phyloP scores from a whole-genome alignment of 2,329 filamentous ascomycete genomes.

The Exutisphaerella laricina region DNA sequence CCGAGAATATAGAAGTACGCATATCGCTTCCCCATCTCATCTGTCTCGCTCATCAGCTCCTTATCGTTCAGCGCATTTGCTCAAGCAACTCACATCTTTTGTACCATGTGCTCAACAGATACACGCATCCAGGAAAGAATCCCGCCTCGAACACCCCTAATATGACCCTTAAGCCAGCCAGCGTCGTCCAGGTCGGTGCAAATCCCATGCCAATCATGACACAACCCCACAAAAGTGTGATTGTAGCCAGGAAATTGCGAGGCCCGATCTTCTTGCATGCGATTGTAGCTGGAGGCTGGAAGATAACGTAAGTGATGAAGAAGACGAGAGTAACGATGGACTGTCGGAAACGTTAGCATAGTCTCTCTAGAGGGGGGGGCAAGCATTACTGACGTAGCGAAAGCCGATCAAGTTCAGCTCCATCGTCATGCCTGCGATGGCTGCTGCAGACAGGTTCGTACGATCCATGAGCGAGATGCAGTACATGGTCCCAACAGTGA shows the following conservation, averaged over 20 bases:
- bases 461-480: slow-evolving; percentile 47
- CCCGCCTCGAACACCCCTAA: slow-evolving; percentile 60
- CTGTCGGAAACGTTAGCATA: no score
- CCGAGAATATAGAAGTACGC: slow-evolving; percentile 45
- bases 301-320: slow-evolving; percentile 65
- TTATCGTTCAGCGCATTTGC: no score
- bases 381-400: no score
- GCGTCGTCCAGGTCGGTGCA: slow-evolving; percentile 43
- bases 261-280: slow-evolving; percentile 58
- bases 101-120: slow-evolving; percentile 21
- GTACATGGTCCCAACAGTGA: slow-evolving; percentile 36
- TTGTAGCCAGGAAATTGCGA: slow-evolving; percentile 21
- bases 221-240: slow-evolving; percentile 50
- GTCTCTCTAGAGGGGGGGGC: no score
- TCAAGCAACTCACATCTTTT: no score
- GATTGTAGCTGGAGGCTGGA: slow-evolving; percentile 64
- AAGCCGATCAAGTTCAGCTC: slow-evolving; percentile 28
- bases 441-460: slow-evolving; percentile 67
- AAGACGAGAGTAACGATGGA: slow-evolving; percentile 65
- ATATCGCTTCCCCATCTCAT: slow-evolving; percentile 34
- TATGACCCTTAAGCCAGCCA: slow-evolving; percentile 52
- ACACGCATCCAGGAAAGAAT: slow-evolving; percentile 31
- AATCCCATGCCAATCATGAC: slow-evolving; percentile 62
- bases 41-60: no score
- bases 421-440: slow-evolving; percentile 57